These are phyloP conservation scores for Coprinopsis marcescibilis DNA, from an alignment of 768 basidiomycete genomes.

Conservation along the genomic window DNA sequence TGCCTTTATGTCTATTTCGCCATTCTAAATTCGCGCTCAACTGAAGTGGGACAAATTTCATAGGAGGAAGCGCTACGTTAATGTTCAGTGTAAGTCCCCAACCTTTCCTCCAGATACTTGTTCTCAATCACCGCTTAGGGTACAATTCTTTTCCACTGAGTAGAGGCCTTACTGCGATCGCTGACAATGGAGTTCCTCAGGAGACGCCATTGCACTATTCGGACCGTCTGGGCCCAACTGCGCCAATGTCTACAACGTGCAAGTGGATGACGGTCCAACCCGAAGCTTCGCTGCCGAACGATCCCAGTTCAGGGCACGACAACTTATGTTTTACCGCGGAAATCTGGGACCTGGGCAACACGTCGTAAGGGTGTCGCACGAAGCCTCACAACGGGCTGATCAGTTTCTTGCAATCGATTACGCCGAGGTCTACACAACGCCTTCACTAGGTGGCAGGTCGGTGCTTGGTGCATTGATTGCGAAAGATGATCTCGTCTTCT, in stretches of 20 bases:
- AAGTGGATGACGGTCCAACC: background rate
- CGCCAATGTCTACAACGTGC: background rate
- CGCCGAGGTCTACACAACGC: background rate
- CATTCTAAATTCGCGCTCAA: background rate
- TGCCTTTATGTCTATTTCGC: background rate
- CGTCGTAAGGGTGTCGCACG: background rate
- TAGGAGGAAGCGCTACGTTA: background rate
- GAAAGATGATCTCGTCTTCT: too few relatives aligned
- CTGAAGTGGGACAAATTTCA: background rate
- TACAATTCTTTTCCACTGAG: background rate
- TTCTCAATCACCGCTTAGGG: background rate
- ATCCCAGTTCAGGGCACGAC: background rate
- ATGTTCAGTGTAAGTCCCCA: background rate
- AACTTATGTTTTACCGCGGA: background rate
- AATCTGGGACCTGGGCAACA: background rate
- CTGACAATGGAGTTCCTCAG: background rate
- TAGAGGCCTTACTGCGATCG: background rate
- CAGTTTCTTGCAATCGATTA: background rate
- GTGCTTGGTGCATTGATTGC: too few relatives aligned
- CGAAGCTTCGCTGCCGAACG: background rate
- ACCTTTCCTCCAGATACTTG: background rate
- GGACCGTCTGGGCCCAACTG: background rate
- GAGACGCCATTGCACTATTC: background rate
- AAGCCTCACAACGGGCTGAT: background rate
- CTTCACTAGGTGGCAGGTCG: background rate